phyloP scores from a whole-genome alignment of 1,284 basidiomycete genomes.

The Papiliotrema nemorosa region DNA sequence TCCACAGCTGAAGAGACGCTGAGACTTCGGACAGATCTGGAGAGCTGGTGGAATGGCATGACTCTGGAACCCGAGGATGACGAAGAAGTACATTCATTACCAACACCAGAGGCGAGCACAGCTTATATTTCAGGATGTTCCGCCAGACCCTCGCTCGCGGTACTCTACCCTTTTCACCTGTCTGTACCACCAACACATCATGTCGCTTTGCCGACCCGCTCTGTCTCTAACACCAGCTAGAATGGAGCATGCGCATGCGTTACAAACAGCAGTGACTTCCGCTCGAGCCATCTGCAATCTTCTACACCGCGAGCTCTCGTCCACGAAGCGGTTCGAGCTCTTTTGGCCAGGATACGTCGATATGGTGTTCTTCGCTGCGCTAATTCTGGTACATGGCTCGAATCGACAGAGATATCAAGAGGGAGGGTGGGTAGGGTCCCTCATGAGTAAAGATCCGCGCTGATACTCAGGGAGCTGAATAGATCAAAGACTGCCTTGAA shows the following conservation, averaged over 20 bases:
- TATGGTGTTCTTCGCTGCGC: slow-evolving; percentile 21
- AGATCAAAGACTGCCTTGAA: background rate
- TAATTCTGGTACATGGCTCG: slow-evolving; percentile 21
- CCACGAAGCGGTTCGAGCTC: slow-evolving; percentile 3
- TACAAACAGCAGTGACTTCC: slow-evolving; percentile 18
- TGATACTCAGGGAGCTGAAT: background rate
- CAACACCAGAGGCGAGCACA: background rate
- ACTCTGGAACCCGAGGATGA: slow-evolving; percentile 8
- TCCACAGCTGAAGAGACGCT: slow-evolving; percentile 17
- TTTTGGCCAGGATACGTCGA: slow-evolving; percentile 28
- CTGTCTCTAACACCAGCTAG: slow-evolving; percentile 15
- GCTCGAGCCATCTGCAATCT: slow-evolving; percentile 15
- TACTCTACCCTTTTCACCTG: slow-evolving; percentile 25
- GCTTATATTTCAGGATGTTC: too few relatives aligned
- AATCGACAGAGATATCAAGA: slow-evolving; percentile 6
- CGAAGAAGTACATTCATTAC: background rate
- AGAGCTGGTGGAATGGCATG: slow-evolving; percentile 28
- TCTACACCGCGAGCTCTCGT: slow-evolving; percentile 5
- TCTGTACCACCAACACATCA: slow-evolving; percentile 24
- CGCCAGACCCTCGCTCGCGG: background rate
- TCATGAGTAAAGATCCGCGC: background rate
- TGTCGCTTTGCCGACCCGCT: slow-evolving; percentile 15
- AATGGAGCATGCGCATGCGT: slow-evolving; percentile 15
- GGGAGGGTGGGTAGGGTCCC: background rate
- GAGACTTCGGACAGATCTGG: slow-evolving; percentile 17